Evolutionary conservation across 2,329 filamentous ascomycete species (phyloP), one percentile per base, ranked within the genome.

Genomic region (Exophiala mesophila): DNA sequence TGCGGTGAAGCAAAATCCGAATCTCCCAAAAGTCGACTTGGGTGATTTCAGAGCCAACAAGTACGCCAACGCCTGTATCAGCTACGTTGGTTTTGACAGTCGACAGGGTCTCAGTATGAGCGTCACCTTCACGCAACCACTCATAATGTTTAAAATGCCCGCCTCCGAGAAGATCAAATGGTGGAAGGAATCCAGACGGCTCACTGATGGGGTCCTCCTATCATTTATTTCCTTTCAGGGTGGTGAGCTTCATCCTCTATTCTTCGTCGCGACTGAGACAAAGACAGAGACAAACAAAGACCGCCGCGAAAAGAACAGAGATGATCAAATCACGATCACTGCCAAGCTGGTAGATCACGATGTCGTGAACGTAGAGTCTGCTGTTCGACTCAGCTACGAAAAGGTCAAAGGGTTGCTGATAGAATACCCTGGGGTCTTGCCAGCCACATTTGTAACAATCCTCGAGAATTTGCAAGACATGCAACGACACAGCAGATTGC

Each of bases 11-110:
- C 32, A 19, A 12, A 4, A 12, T 19, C 28, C 36, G 23, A 24
- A 3, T 68, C 60, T 3, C 59, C 60, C 50, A 59, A 56, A 0
- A 72, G 73, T 43, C 49, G 62, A 7, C 12, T 26, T 41, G 17
- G 37, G 42, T n/a, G 24, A 45, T 28, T 34, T 45, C 10, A 15
- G 42, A 33, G 37, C 29, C 10, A 24, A 45, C 30, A 16, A 33
- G 16, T 45, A 40, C 32, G 9, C 9, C 9, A 20, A 36, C 15
- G 43, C 39, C 20, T 31, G 17, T 39, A 42, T 46, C 23, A 36
- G 39, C 17, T 41, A 36, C 30, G 16, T 48, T 6, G 32, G 16
- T 30, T 48, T 48, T 23, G 31, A 36, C 29, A 43, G 15, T 5
- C 21, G 35, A 9, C 33, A 19, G 36, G 47, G 39, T 29, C 44